A percentile compares a stretch with the other conserved stretches of the same genome.
Evolutionary conservation across 345 rosid genomes (phyloP).

Genomic region (Pseudoturritis turrita): DNA sequence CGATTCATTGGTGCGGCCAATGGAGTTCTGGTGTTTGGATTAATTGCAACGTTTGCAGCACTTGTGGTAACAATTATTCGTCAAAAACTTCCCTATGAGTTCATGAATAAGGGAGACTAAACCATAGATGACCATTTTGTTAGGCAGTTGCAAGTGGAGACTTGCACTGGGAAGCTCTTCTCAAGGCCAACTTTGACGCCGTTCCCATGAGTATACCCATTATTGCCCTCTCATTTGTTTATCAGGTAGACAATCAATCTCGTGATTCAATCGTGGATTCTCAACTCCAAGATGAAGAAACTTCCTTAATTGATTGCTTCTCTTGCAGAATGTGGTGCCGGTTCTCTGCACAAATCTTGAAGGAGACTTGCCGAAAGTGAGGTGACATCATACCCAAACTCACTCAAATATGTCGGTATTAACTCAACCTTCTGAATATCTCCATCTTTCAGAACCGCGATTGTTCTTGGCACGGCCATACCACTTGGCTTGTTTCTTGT

Average conservation of each 20-base stretch:
- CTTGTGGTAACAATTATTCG: slow-evolving; percentile 59
- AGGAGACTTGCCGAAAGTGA: slow-evolving; percentile 92
- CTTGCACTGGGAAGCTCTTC: slow-evolving; percentile 73
- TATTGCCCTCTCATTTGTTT: slow-evolving; percentile 88
- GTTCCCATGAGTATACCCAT: slow-evolving; percentile 98
- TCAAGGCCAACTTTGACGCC: slow-evolving; percentile 80
- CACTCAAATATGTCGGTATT: neutral
- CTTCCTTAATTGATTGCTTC: slow-evolving; percentile 3
- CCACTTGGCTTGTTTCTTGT: slow-evolving; percentile 85
- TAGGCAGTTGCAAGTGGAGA: slow-evolving; percentile 77
- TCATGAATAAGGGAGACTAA: neutral
- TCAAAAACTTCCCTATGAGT: neutral
- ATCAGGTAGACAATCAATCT: slow-evolving; percentile 53
- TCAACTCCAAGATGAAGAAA: slow-evolving; percentile 13
- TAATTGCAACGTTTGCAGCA: slow-evolving; percentile 64
- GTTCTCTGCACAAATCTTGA: slow-evolving; percentile 93
- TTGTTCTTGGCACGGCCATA: slow-evolving; percentile 80
- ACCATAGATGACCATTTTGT: slow-evolving; percentile 13
- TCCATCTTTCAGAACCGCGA: slow-evolving; percentile 63
- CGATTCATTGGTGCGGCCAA: slow-evolving; percentile 81
- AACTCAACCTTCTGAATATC: neutral
- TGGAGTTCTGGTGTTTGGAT: slow-evolving; percentile 70
- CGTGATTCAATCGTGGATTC: neutral
- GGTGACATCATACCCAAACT: slow-evolving; percentile 44
- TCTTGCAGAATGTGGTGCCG: slow-evolving; percentile 83